Evolutionary conservation across 257 asterid species (phyloP), one percentile per base, ranked within the genome.

Genomic region (Plantago ovata): DNA sequence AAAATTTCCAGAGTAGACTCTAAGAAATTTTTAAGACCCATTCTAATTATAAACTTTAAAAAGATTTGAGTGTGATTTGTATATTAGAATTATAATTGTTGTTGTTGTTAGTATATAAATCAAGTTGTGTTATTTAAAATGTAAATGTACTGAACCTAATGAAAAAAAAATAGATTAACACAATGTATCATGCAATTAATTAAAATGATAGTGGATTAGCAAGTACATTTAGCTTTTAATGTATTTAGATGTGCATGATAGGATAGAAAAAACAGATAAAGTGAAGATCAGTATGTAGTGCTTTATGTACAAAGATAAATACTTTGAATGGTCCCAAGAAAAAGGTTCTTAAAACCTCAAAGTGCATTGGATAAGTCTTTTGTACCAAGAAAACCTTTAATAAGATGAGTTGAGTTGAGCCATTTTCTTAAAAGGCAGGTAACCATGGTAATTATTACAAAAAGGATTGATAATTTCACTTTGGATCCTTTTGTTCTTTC

Each of bases 401-500:
- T 64, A n/a, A n/a, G n/a, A n/a, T n/a, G n/a, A n/a, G n/a, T n/a
- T 48, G 64, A 46, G 38, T 40, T 40, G 16, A 39, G 36, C 47
- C 67, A 68, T 68, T 76, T 56, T 71, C 77, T 76, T 68, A 14
- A 15, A 61, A 68, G 75, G 68, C 54, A 46, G 69, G 70, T 64
- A 71, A 71, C 50, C 50, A 64, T 65, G 75, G 75, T 69, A 65
- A 65, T 62, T 57, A 76, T 61, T 58, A 16, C 54, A 56, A 68
- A 70, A 66, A 20, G 59, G 21, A 62, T 48, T 65, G 53, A 57
- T 58, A 67, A 51, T 69, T 49, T 39, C 45, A 68, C 62, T 70
- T 61, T 58, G 21, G 42, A 46, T 58, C 43, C 60, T 24, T 63
- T 23, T 15, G 11, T 46, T 22, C 21, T 46, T 18, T 36, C 10